phyloP scores from a whole-genome alignment of 768 basidiomycete genomes.

The Cyathus striatus region DNA sequence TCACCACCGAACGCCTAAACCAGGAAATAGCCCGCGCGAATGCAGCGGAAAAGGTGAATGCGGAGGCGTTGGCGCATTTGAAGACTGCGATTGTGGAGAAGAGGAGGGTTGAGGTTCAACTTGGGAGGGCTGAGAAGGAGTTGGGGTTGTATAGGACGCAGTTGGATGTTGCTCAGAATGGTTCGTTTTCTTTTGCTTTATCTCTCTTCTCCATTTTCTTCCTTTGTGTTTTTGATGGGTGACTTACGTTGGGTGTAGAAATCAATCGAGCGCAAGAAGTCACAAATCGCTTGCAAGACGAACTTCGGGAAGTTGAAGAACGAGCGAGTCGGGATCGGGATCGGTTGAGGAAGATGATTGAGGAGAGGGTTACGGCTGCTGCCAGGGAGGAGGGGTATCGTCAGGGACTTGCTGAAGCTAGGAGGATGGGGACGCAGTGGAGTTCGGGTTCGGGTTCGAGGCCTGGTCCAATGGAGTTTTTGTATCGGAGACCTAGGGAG shows the following conservation, averaged over 20 bases:
- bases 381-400: constrained; percentile 53
- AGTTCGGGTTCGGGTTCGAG: constrained; percentile 2
- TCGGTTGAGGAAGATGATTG: constrained; percentile 36
- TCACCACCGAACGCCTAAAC: constrained; percentile 18
- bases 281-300: constrained; percentile 40
- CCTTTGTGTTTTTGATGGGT: background rate
- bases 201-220: no score
- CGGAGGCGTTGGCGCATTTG: constrained; percentile 25
- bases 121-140: constrained; percentile 36
- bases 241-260: constrained; percentile 22
- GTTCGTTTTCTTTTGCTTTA: no score
- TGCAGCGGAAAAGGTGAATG: constrained; percentile 26
- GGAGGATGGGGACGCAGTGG: constrained; percentile 11
- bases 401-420: constrained; percentile 36
- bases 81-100: constrained; percentile 24
- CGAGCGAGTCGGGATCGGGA: constrained; percentile 40
- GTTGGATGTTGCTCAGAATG: constrained; percentile 51
- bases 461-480: no score
- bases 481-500: no score
- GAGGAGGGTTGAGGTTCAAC: constrained; percentile 19
- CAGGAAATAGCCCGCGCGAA: constrained; percentile 34
- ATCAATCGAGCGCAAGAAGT: constrained; percentile 51
- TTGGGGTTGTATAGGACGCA: constrained; percentile 52
- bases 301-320: constrained; percentile 44
- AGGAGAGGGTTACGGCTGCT: constrained; percentile 39